Base-by-base conservation (phyloP, 2,329 filamentous ascomycete genomes). In the Fusarium cyanostomum region DNA sequence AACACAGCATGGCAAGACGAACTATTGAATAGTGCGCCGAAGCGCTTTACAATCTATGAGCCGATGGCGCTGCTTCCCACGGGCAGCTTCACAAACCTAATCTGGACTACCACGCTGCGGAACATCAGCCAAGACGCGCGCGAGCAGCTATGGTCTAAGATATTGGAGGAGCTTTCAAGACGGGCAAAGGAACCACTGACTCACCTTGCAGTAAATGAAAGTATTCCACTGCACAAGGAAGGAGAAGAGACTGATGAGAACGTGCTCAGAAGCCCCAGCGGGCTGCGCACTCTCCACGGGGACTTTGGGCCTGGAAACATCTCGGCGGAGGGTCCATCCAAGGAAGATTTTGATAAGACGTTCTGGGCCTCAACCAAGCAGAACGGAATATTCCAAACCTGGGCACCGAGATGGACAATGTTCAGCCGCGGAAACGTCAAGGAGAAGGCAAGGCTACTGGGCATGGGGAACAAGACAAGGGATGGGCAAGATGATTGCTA, bases 371-470 rank as follows among this genome's bases (percentile, higher is more conserved):
- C 83, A 11, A 89, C 90, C 5, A 86, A 83, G 49, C 93, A 97
- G 73, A 92, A 92, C 71, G 90, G 89, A 3, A 90, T 98, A 56
- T 77, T 80, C 31, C 94, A 98, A 78, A 89, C 85, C 2, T 98
- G 94, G 94, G 91, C 93, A 1, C 94, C 94, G 12, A 78, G 89
- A 1, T 94, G 92, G 82, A 96, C 93, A 24, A 97, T 97, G 94
- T 98, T 98, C 75, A 93, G 90, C 62, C 86, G 93, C 2, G 94
- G 94, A 4, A 98, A 97, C 75, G 82, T 97, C 57, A 90, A 88
- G 46, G 94, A 98, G 77, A 98, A 97, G 74, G 88, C 90, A 1
- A 82, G 94, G 11, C 77, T 97, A 1, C 76, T 96, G 5, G 73
- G 71, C 0, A 88, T 88, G 66, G 78, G 56, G 31, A 58, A 31